Base-by-base conservation (phyloP, 179 eudicot species). In the Vitellaria paradoxa region DNA sequence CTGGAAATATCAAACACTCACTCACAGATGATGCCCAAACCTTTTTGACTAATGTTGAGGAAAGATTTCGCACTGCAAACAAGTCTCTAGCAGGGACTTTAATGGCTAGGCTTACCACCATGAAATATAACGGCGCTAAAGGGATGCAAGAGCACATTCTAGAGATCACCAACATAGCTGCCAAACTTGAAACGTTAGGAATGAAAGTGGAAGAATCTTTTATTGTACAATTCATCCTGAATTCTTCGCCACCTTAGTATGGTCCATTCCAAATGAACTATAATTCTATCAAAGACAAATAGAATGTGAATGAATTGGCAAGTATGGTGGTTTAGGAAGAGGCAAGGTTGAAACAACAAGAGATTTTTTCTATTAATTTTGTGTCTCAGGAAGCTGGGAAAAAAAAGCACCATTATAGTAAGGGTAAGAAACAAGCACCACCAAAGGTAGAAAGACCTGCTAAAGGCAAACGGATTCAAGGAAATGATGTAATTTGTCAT, bases 211-310 rank as follows among this genome's bases (percentile, higher is more conserved):
- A 74, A 18, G 68, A 40, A 10, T n/a, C 65, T 7, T 73, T 73
- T 20, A 4, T 73, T 17, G 37, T 73, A 17, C 76, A 73, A 3
- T 60, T 73, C 10, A 73, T 73, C 45, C 0, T 60, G 37, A 73
- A 73, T 7, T 73, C 37, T 3, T 60, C 60, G 37, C 55, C 76
- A 3, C 6, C 37, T 73, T 17, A 73, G 30, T 42, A 73, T 73
- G 67, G 67, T 1, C 52, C 53, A 60, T 60, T 73, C 53, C 76
- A 73, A 30, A 73, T 73, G 0, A 14, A 73, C 30, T 73, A 74
- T 4, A 74, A 52, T 13, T 9, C 15, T 52, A 9, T 9, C 1
- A 52, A 52, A 52, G 56, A 52, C 15, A 52, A 52, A 62, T 60
- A 53, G 53, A 73, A 73, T 60, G 66, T 59, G 6, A 73, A 57